These are phyloP conservation scores for Blastocystis sp. DNA, from an alignment of 352 stramenopile species.

Conservation along the genomic window DNA sequence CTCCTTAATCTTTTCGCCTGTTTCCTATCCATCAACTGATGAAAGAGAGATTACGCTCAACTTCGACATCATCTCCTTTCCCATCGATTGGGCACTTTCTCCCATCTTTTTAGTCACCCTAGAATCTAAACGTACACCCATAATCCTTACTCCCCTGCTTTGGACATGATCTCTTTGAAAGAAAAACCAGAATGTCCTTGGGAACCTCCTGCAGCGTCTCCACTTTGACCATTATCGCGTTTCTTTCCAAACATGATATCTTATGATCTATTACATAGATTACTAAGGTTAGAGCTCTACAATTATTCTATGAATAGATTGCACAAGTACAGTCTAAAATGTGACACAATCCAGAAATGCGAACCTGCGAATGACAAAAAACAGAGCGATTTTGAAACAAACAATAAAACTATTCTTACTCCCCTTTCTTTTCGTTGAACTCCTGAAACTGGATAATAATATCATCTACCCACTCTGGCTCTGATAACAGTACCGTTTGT, in stretches of 20 bases:
- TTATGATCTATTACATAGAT: neutral
- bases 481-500: neutral
- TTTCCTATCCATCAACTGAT: neutral
- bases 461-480: neutral
- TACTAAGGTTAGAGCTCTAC: neutral
- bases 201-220: neutral
- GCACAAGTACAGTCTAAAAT: neutral
- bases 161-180: slow-evolving; percentile 55
- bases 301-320: neutral
- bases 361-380: neutral
- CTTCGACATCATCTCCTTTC: slow-evolving; percentile 47
- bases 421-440: neutral
- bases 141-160: neutral
- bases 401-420: neutral
- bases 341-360: neutral
- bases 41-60: neutral
- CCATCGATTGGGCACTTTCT: slow-evolving; percentile 3
- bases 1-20: slow-evolving; percentile 49
- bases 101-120: slow-evolving; percentile 35
- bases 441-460: neutral
- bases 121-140: neutral
- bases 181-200: neutral
- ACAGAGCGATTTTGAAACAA: neutral
- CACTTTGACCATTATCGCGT: neutral
- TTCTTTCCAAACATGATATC: slow-evolving; percentile 36